phyloP scores from a whole-genome alignment of 140 eudicot genomes.

The Flaveria floridana region DNA sequence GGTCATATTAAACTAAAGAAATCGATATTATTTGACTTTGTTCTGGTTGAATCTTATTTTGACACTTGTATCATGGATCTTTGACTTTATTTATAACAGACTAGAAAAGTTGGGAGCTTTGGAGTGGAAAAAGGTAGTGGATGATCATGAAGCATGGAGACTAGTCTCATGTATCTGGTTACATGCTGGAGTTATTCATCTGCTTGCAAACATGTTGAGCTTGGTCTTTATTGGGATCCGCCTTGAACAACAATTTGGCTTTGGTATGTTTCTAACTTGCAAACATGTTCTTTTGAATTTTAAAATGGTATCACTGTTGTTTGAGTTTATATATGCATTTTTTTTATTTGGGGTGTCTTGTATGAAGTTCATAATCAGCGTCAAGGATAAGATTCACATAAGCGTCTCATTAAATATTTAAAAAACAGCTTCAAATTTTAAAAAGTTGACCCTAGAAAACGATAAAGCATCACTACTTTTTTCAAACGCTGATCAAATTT shows the following conservation, averaged over 20 bases:
- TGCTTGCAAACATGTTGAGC: constrained; percentile 94
- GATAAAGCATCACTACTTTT: not conserved
- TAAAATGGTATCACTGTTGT: not conserved
- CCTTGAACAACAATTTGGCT: constrained; percentile 97
- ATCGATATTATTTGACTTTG: not conserved
- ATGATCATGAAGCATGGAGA: constrained; percentile 79
- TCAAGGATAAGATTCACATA: not conserved
- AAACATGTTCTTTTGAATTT: not conserved
- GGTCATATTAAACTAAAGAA: not conserved
- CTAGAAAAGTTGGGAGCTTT: constrained; percentile 82
- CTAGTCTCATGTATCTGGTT: constrained; percentile 83
- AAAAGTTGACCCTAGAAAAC: not conserved
- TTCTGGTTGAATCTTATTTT: constrained; percentile 10
- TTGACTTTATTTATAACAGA: constrained; percentile 39
- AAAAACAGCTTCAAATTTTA: not conserved
- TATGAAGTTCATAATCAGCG: not conserved
- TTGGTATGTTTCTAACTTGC: constrained; percentile 47
- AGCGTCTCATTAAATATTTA: no score
- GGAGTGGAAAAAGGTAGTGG: constrained; percentile 81
- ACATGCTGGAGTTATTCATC: constrained; percentile 94
- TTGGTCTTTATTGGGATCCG: constrained; percentile 94
- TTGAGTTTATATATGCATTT: not conserved
- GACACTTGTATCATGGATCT: not conserved
- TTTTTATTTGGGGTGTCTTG: not conserved
- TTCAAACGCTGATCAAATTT: not conserved